These are phyloP conservation scores for Sonneratia alba DNA, from an alignment of 345 rosid species.

Conservation along the genomic window DNA sequence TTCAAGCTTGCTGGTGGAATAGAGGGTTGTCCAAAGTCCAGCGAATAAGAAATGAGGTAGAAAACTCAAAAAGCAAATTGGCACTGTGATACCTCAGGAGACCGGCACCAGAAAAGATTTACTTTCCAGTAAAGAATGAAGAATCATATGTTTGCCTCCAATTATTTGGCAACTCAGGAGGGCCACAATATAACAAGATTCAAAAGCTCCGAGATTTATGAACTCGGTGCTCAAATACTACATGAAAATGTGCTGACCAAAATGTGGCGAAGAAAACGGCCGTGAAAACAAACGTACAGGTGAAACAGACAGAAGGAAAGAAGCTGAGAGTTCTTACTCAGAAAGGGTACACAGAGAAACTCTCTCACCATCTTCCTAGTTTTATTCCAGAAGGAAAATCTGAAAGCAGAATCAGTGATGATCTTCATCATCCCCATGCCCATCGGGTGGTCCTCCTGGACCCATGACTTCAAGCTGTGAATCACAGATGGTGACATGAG, in stretches of 20 bases:
- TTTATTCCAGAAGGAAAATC: slow-evolving; percentile 14
- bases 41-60: neutral
- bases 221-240: slow-evolving; percentile 18
- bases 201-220: slow-evolving; percentile 20
- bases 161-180: slow-evolving; percentile 32
- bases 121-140: slow-evolving; percentile 31
- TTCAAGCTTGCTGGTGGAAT: slow-evolving; percentile 1
- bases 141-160: slow-evolving; percentile 26
- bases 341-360: slow-evolving; percentile 22
- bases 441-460: slow-evolving; percentile 89
- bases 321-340: slow-evolving; percentile 15
- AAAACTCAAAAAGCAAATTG: neutral
- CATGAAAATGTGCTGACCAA: slow-evolving; percentile 8
- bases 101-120: neutral
- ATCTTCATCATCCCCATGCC: slow-evolving; percentile 46
- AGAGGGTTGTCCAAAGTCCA: slow-evolving; percentile 1
- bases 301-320: slow-evolving; percentile 1
- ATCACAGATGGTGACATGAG: slow-evolving; percentile 9
- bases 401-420: slow-evolving; percentile 32
- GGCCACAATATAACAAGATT: slow-evolving; percentile 15
- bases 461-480: slow-evolving; percentile 84
- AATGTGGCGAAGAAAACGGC: slow-evolving; percentile 24
- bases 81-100: slow-evolving; percentile 9
- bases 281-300: slow-evolving; percentile 19
- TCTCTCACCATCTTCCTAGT: slow-evolving; percentile 22